Percentiles rank a stretch among this genome's conserved stretches.
phyloP scores from a whole-genome alignment of 108 stramenopile genomes.

The Pseudonitzschia pungens region DNA sequence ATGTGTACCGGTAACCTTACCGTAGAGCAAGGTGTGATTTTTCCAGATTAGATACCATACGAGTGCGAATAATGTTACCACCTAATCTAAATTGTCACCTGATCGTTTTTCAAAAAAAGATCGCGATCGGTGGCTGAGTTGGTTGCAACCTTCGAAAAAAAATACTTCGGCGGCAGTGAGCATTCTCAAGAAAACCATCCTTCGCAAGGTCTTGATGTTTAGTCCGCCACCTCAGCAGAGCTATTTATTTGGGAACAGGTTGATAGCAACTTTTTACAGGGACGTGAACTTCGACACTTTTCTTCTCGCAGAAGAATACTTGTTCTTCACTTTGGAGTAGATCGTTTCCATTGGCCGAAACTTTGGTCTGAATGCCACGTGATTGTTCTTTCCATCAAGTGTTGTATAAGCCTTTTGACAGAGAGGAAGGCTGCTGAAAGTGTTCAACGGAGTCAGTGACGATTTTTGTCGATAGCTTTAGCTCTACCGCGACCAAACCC shows the following conservation, averaged over 20 bases:
- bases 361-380: neutral
- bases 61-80: too few species aligned
- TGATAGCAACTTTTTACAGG: neutral
- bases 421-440: too few species aligned
- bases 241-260: too few species aligned
- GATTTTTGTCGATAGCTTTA: too few species aligned
- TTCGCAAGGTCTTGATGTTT: neutral
- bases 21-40: too few species aligned
- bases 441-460: too few species aligned
- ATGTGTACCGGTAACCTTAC: too few species aligned
- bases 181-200: too few species aligned
- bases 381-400: neutral
- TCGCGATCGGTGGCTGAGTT: neutral
- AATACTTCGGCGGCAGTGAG: too few species aligned
- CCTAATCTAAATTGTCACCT: neutral
- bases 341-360: neutral
- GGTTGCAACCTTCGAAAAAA: too few species aligned
- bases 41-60: neutral
- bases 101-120: neutral
- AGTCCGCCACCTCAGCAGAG: neutral
- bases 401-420: neutral
- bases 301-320: neutral
- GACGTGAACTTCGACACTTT: neutral
- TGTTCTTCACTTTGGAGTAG: neutral
- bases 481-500: too few species aligned